These are phyloP conservation scores for Candida vartiovaarae DNA, from an alignment of 805 yeast genomes.

Conservation along the genomic window DNA sequence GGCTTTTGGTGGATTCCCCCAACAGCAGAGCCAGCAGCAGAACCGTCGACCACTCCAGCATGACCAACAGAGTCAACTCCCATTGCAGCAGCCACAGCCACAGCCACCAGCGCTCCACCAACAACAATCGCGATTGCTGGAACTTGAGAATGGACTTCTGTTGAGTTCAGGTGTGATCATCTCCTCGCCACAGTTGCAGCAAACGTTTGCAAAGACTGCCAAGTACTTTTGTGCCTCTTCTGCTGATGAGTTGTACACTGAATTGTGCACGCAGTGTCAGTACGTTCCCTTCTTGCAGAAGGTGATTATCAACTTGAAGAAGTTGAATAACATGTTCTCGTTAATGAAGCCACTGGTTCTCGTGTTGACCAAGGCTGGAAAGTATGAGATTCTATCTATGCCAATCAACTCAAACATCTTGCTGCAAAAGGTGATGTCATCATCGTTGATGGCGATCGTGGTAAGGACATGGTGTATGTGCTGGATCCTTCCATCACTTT, in stretches of 20 bases:
- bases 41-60: background rate
- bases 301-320: slow-evolving; percentile 21
- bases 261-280: slow-evolving; percentile 27
- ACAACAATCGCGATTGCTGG: slow-evolving; percentile 15
- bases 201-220: slow-evolving; percentile 39
- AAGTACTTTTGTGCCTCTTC: slow-evolving; percentile 48
- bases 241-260: slow-evolving; percentile 32
- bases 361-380: slow-evolving; percentile 55
- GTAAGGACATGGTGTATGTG: slow-evolving; percentile 71
- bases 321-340: slow-evolving; percentile 20
- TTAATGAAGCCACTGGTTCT: slow-evolving; percentile 30
- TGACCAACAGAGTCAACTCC: background rate
- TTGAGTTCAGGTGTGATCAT: slow-evolving; percentile 49
- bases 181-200: slow-evolving; percentile 51
- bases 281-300: slow-evolving; percentile 25
- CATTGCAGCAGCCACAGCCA: slow-evolving; percentile 1
- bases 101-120: slow-evolving; percentile 11
- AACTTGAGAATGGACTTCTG: slow-evolving; percentile 57
- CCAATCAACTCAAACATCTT: slow-evolving; percentile 57
- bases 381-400: slow-evolving; percentile 61
- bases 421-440: slow-evolving; percentile 58
- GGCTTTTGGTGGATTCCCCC: background rate
- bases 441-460: slow-evolving; percentile 79
- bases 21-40: slow-evolving; percentile 4
- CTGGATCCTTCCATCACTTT: slow-evolving; percentile 57